Conservation (phyloP, 441 rosid species). For the Pelargonium citronellum region DNA sequence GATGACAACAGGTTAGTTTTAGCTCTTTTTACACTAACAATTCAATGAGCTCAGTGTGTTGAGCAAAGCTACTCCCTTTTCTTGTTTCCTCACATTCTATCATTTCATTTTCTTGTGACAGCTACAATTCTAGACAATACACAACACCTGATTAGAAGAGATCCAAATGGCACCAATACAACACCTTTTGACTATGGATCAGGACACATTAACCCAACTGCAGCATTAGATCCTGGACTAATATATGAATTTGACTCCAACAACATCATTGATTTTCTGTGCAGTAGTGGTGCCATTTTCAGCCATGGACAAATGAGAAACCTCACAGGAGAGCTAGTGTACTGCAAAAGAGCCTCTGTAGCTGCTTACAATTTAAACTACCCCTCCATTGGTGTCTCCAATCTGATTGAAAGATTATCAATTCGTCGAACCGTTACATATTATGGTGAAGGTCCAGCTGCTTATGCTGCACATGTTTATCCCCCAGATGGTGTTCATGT, state of each 20-base stretch:
- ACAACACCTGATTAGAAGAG: slow-evolving; percentile 23
- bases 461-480: slow-evolving; percentile 26
- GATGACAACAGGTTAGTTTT: slow-evolving; percentile 43
- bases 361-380: slow-evolving; percentile 38
- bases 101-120: slow-evolving; percentile 22
- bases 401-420: slow-evolving; percentile 36
- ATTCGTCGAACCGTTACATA: slow-evolving; percentile 40
- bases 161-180: slow-evolving; percentile 32
- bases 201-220: slow-evolving; percentile 40
- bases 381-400: slow-evolving; percentile 44
- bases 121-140: slow-evolving; percentile 35
- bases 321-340: slow-evolving; percentile 34
- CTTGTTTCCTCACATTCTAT: background rate
- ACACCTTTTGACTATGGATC: slow-evolving; percentile 56
- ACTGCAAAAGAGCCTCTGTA: slow-evolving; percentile 26
- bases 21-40: slow-evolving; percentile 5
- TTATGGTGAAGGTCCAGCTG: slow-evolving; percentile 32
- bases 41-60: background rate
- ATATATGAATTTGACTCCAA: slow-evolving; percentile 33
- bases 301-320: slow-evolving; percentile 35
- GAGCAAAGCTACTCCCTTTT: background rate
- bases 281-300: slow-evolving; percentile 35
- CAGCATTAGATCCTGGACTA: slow-evolving; percentile 41
- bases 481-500: slow-evolving; percentile 34
- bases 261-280: slow-evolving; percentile 38